phyloP scores from a whole-genome alignment of 495 filamentous ascomycete species.

The Xylaria acuta region DNA sequence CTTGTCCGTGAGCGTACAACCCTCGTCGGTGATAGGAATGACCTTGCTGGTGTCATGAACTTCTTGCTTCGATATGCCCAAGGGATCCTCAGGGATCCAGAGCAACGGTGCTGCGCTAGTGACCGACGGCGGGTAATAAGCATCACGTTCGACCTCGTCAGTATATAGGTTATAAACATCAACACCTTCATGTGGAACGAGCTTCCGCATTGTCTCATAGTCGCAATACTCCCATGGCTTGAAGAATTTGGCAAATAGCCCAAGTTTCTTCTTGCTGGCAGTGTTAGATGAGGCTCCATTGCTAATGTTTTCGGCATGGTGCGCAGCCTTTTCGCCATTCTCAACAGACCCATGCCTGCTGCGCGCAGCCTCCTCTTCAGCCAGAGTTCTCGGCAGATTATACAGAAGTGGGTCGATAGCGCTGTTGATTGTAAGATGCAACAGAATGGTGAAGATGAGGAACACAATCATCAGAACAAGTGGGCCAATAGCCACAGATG shows the following conservation, averaged over 20 bases:
- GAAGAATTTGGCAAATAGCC: conserved; percentile 70
- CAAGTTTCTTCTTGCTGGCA: conserved; percentile 43
- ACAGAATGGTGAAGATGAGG: conserved; percentile 79
- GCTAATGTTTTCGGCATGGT: conserved; percentile 34
- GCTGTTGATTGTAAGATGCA: conserved; percentile 79
- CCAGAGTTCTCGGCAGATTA: conserved; percentile 72
- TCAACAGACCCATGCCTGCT: conserved; percentile 37
- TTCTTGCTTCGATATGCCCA: conserved; percentile 81
- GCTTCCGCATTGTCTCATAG: conserved; percentile 72
- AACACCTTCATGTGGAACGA: conserved; percentile 65
- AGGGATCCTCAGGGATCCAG: conserved; percentile 81
- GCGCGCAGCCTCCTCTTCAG: conserved; percentile 62
- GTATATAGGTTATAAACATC: conserved; percentile 58
- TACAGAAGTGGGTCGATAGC: conserved; percentile 81
- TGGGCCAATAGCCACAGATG: conserved; percentile 74
- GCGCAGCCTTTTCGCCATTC: conserved; percentile 40
- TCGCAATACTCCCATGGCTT: conserved; percentile 78
- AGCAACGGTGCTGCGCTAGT: conserved; percentile 69
- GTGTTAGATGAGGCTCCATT: conserved; percentile 36
- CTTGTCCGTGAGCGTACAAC: conserved; percentile 80
- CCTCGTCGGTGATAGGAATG: conserved; percentile 84
- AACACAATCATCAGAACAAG: conserved; percentile 83
- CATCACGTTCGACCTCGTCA: conserved; percentile 66
- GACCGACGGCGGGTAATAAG: conserved; percentile 80
- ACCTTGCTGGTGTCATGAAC: conserved; percentile 71